Conservation (phyloP, 345 rosid species). For the Microthlaspi erraticum region DNA sequence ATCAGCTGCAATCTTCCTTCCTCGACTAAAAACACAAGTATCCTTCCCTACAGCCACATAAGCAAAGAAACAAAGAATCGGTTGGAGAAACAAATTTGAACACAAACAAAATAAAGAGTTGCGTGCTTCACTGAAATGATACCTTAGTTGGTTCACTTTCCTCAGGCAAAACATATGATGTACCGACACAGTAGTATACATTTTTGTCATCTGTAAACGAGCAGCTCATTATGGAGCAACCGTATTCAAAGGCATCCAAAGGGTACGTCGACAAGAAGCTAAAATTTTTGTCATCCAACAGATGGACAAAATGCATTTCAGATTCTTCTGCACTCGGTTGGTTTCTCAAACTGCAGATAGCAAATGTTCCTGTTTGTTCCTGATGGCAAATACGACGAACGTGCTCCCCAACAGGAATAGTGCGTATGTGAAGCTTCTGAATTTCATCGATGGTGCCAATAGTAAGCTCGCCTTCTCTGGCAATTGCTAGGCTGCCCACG, state of each 20-base stretch:
- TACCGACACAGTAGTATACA: constrained; percentile 91
- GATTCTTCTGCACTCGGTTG: constrained; percentile 74
- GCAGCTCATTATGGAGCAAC: constrained; percentile 94
- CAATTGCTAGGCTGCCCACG: constrained; percentile 80
- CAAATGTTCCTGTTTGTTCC: constrained; percentile 91
- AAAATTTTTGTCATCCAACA: constrained; percentile 87
- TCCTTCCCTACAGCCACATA: constrained; percentile 69
- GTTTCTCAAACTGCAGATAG: constrained; percentile 77
- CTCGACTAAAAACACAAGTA: constrained; percentile 83
- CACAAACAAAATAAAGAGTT: constrained; percentile 1
- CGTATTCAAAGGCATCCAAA: constrained; percentile 83
- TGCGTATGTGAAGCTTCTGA: constrained; percentile 98
- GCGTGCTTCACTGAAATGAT: constrained; percentile 16
- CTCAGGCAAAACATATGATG: constrained; percentile 91
- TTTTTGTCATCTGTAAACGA: constrained; percentile 78
- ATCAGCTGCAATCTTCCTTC: constrained; percentile 88
- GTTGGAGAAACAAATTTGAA: neutral
- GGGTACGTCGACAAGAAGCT: constrained; percentile 79
- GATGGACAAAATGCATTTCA: constrained; percentile 78
- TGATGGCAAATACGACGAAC: constrained; percentile 94
- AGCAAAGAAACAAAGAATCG: neutral
- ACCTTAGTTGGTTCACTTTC: constrained; percentile 94
- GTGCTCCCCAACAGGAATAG: constrained; percentile 93
- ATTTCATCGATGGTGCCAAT: constrained; percentile 96
- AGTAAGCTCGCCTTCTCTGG: constrained; percentile 92